Evolutionary conservation across 345 rosid genomes (phyloP).

Genomic region (Geranium brycei): DNA sequence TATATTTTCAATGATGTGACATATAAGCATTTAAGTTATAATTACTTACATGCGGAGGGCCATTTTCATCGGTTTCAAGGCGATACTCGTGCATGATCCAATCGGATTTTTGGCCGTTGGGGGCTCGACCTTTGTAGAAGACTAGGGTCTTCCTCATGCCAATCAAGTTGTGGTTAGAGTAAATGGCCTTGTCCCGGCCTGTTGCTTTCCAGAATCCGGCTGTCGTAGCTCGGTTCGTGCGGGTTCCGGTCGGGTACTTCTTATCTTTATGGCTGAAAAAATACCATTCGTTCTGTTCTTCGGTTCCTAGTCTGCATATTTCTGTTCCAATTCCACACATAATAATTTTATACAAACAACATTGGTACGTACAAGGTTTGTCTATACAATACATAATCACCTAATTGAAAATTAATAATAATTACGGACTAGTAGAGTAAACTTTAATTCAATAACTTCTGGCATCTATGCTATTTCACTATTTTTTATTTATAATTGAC

Average conservation of each 20-base stretch:
- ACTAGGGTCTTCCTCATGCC: slow-evolving; percentile 98
- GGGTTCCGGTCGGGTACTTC: slow-evolving; percentile 94
- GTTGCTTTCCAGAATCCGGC: slow-evolving; percentile 99
- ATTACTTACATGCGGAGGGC: slow-evolving; percentile 48
- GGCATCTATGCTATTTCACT: too few species aligned
- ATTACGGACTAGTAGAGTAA: too few species aligned
- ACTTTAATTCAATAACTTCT: too few species aligned
- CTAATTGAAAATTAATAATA: too few species aligned
- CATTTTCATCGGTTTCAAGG: slow-evolving; percentile 85
- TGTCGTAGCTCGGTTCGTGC: slow-evolving; percentile 90
- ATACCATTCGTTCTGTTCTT: slow-evolving; percentile 91
- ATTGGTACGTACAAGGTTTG: not conserved
- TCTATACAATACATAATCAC: too few species aligned
- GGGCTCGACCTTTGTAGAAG: slow-evolving; percentile 88
- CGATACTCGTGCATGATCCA: slow-evolving; percentile 99
- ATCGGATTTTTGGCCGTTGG: slow-evolving; percentile 84
- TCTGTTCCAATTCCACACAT: slow-evolving; percentile 22
- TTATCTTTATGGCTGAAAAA: slow-evolving; percentile 94
- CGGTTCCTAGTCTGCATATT: slow-evolving; percentile 66
- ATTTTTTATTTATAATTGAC: too few species aligned
- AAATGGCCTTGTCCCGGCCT: slow-evolving; percentile 91
- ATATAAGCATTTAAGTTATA: not conserved
- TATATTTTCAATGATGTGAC: too few species aligned
- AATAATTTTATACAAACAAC: not conserved
- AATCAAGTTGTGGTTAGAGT: slow-evolving; percentile 60